These are phyloP conservation scores for Yarrowia deformans DNA, from an alignment of 805 yeast species.

Conservation along the genomic window DNA sequence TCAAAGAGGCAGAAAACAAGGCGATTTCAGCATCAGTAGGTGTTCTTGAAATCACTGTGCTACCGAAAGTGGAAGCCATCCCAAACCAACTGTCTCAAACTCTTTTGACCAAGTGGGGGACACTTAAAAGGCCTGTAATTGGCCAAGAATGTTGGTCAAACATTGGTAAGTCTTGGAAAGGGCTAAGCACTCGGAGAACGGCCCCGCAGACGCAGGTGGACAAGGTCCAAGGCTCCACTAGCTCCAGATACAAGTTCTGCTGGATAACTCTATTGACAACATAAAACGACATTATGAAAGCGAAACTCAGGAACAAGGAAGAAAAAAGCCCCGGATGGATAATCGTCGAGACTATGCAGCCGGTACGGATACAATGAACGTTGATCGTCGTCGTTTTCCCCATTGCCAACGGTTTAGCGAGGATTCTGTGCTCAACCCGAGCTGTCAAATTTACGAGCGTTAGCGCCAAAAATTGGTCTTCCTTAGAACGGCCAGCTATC, in stretches of 20 bases:
- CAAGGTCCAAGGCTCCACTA: background rate
- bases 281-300: background rate
- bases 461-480: no score
- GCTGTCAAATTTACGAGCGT: no score
- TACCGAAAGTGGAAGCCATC: no score
- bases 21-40: no score
- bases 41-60: no score
- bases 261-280: background rate
- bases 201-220: background rate
- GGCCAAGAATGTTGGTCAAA: background rate
- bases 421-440: no score
- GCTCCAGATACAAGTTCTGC: background rate
- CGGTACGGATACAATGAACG: background rate
- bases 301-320: background rate
- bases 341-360: no score
- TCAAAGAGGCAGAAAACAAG: no score
- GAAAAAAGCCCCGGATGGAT: background rate
- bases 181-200: background rate
- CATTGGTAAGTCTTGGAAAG: background rate
- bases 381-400: background rate
- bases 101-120: background rate
- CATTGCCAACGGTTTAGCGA: no score
- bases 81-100: background rate
- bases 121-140: background rate
- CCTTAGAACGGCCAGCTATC: no score